Evolutionary conservation across 129 eudicot species (phyloP), one percentile per base, ranked within the genome.

Genomic region (Flaveria brownii): DNA sequence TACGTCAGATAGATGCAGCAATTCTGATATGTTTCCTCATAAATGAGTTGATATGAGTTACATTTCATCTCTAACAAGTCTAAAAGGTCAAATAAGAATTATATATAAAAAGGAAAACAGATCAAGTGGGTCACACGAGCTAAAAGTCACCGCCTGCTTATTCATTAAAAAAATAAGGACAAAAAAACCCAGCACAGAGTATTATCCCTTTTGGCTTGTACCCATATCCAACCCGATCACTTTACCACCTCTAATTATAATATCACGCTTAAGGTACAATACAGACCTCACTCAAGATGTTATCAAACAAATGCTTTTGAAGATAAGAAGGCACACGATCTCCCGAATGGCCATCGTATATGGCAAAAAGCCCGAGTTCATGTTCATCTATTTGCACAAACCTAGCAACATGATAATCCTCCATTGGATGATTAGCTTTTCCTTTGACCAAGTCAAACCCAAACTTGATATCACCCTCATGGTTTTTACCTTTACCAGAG

Each of bases 341-440:
- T 15, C 95, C 95, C 46, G 83, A 77, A 81, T 89, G 95, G 14
- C 95, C 95, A 69, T 89, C 95, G 65, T 82, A 89, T 70, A 89
- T 89, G 59, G 95, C 91, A 78, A 89, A 89, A 23, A 89, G 77
- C 33, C 95, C 91, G 56, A 89, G 85, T 84, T 89, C 95, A 62
- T 89, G 95, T 0, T 77, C 89, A 4, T 82, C 72, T 28, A 82
- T 47, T 11, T 70, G 75, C 63, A 77, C 77, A 80, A 89, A 89
- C 78, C 75, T 86, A 68, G 95, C 95, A 25, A 89, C 95, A 57
- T 86, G 89, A 78, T 86, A 89, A 75, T 89, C 95, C 79, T 89
- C 95, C 95, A 89, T 89, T 13, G 91, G 89, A 86, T 89, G 95
- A 70, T 81, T 80, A 50, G 91, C 95, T 82, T 89, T 86, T 36